phyloP scores from a whole-genome alignment of 2,329 filamentous ascomycete genomes.

The Aquanectria penicillioides region DNA sequence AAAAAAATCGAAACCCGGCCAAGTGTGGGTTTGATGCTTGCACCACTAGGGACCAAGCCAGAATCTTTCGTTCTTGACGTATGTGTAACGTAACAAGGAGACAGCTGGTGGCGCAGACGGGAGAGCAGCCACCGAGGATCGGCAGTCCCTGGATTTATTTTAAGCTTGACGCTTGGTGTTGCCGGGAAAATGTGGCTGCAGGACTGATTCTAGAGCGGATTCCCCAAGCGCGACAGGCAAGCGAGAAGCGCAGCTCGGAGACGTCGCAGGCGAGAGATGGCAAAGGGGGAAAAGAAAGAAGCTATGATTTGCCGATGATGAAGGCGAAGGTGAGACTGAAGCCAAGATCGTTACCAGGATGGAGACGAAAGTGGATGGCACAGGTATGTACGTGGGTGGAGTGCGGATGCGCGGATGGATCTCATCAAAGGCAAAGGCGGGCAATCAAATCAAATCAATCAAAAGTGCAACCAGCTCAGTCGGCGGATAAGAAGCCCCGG shows the following conservation, averaged over 20 bases:
- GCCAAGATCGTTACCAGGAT: slow-evolving; percentile 5
- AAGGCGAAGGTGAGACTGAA: neutral
- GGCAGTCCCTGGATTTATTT: slow-evolving; percentile 18
- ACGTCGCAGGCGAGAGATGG: neutral
- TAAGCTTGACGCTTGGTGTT: slow-evolving; percentile 4
- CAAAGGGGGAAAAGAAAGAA: neutral
- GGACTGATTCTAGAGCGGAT: neutral
- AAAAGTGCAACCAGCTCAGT: neutral
- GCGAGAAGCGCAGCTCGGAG: neutral
- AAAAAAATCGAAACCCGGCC: neutral
- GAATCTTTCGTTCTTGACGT: slow-evolving; percentile 10
- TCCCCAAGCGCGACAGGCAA: neutral
- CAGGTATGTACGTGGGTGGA: neutral
- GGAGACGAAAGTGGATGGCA: slow-evolving; percentile 10
- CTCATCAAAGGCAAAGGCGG: slow-evolving; percentile 13
- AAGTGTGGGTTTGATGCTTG: neutral
- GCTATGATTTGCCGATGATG: neutral
- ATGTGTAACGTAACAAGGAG: neutral
- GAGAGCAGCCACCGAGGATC: slow-evolving; percentile 17
- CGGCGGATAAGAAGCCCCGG: slow-evolving; percentile 1
- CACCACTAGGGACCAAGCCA: neutral
- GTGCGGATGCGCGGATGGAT: slow-evolving; percentile 10
- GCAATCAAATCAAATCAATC: neutral
- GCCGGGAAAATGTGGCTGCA: neutral
- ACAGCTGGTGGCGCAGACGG: slow-evolving; percentile 17